Evolutionary conservation across 441 rosid species (phyloP).

Genomic region (Brassica balearica): DNA sequence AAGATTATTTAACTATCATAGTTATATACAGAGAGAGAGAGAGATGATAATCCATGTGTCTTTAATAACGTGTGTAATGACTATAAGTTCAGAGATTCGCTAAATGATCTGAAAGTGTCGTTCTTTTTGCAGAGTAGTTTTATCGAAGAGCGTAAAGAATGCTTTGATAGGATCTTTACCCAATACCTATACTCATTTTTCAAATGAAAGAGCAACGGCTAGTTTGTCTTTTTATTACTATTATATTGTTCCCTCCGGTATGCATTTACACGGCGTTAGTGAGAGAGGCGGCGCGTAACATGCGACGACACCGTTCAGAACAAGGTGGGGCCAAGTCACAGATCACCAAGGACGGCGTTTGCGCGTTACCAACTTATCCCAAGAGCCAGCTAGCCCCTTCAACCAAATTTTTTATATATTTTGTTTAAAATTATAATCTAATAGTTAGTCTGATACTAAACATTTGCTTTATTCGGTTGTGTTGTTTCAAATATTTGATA

Average conservation of each 20-base stretch:
- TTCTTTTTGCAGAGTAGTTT: not conserved
- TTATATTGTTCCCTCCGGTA: not conserved
- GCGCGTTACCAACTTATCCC: conserved; percentile 42
- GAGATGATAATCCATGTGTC: not conserved
- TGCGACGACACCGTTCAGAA: conserved; percentile 37
- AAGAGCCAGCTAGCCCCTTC: conserved; percentile 37
- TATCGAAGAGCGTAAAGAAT: not conserved
- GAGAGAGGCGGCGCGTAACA: conserved; percentile 36
- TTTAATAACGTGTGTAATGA: not conserved
- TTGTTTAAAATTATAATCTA: not conserved
- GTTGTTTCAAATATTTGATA: conserved; percentile 33
- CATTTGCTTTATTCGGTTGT: conserved; percentile 25
- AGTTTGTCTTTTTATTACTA: conserved; percentile 23
- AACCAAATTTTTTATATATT: not conserved
- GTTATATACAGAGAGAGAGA: no score
- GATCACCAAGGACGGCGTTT: conserved; percentile 46
- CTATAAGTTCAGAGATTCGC: conserved; percentile 11
- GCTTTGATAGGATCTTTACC: not conserved
- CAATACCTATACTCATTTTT: conserved; percentile 1
- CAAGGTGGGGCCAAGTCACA: conserved; percentile 40
- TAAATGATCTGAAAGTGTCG: not conserved
- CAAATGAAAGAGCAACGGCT: conserved; percentile 41
- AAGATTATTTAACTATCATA: no score
- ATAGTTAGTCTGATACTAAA: not conserved
- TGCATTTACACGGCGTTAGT: conserved; percentile 32